Evolutionary conservation across 129 eudicot genomes (phyloP), one percentile per base, ranked within the genome.

Genomic region (Arctium lappa): DNA sequence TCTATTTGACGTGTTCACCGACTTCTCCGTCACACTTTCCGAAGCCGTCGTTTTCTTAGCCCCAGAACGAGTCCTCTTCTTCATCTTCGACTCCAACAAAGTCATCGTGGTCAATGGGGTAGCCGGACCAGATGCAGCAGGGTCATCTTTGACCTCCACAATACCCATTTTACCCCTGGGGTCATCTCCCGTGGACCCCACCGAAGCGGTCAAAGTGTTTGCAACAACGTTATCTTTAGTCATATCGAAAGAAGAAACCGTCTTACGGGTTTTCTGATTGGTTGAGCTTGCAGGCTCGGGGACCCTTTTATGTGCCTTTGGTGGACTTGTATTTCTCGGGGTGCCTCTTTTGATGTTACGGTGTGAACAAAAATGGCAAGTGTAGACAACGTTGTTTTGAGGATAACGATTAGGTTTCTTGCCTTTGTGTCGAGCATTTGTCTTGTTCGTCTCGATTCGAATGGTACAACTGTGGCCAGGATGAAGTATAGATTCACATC

Each of bases 401-500:
- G 81, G 73, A 66, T 77, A 30, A 76, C 18, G 31, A 33, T 80
- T 88, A 31, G 84, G 6, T 76, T 87, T 85, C 78, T 90, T 89
- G 81, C 88, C 76, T 78, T 81, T 88, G 8, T 39, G 78, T 15
- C 82, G 80, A 56, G 33, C 42, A 60, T 83, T 95, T 71, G 66
- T 56, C 82, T 66, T 84, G 83, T 86, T 93, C 66, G 87, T 88
- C 86, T 91, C 94, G 44, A 95, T 90, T 69, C 97, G 88, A 44
- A 89, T 84, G 11, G 93, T 91, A 76, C 98, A 95, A 76, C 91
- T 95, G 73, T 76, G 56, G 74, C 95, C 97, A 3, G 99, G 98
- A 69, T 88, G 92, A 68, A 95, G 95, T 73, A 93, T 83, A 78
- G 99, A 83, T 81, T 95, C 97, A 88, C 99, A 95, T 79, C 99